A percentile compares a stretch with the other conserved stretches of the same genome.
Evolutionary conservation across 2,329 filamentous ascomycete genomes (phyloP).

Genomic region (Pestalotiopsis sp.): DNA sequence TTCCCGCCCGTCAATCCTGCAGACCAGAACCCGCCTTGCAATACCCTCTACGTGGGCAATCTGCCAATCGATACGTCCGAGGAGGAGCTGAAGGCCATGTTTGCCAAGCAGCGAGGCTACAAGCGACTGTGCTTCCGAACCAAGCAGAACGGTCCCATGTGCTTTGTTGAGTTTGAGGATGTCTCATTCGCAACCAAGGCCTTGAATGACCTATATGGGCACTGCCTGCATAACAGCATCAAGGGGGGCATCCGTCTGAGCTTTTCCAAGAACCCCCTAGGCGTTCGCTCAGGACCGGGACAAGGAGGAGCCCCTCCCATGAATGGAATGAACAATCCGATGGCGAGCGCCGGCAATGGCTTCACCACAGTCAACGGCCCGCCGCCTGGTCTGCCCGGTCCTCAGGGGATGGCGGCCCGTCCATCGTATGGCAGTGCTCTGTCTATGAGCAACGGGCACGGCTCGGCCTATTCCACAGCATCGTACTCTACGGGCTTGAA

Average conservation of each 20-base stretch:
- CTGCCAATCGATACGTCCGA: constrained; percentile 90
- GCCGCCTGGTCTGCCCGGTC: constrained; percentile 77
- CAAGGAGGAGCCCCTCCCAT: constrained; percentile 42
- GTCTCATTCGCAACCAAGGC: constrained; percentile 90
- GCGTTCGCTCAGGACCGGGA: constrained; percentile 72
- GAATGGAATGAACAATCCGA: constrained; percentile 61
- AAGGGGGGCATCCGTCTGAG: constrained; percentile 94
- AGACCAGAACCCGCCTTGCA: constrained; percentile 96
- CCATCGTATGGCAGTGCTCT: constrained; percentile 21
- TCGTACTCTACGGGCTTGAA: constrained; percentile 21
- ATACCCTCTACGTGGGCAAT: constrained; percentile 98
- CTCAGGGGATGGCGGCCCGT: constrained; percentile 62
- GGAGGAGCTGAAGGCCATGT: constrained; percentile 91
- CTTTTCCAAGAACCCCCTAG: constrained; percentile 96
- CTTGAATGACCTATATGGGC: constrained; percentile 85
- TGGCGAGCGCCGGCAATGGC: constrained; percentile 52
- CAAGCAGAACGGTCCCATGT: constrained; percentile 96
- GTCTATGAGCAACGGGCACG: constrained; percentile 20
- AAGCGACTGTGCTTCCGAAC: constrained; percentile 93
- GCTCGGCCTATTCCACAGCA: constrained; percentile 22
- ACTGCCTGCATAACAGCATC: constrained; percentile 83
- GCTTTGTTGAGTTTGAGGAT: constrained; percentile 98
- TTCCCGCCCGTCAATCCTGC: constrained; percentile 90
- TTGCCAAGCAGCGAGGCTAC: constrained; percentile 91
- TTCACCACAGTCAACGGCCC: constrained; percentile 74